A percentile compares a stretch with the other conserved stretches of the same genome.
These are phyloP conservation scores for Rubroshorea leprosula DNA, from an alignment of 345 rosid genomes.

Conservation along the genomic window DNA sequence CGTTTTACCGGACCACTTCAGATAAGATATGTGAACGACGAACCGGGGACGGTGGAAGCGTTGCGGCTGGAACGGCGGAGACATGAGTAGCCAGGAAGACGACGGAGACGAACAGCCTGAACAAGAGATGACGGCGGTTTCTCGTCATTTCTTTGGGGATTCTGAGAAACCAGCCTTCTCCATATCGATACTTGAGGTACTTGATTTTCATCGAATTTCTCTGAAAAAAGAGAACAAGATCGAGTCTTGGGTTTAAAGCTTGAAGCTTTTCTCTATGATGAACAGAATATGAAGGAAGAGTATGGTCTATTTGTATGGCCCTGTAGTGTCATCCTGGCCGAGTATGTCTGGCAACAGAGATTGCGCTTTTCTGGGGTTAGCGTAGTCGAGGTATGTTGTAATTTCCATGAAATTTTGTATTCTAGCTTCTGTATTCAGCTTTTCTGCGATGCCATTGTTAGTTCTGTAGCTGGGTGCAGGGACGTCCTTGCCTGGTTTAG, in stretches of 20 bases:
- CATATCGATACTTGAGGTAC: slow-evolving; percentile 69
- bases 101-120: slow-evolving; percentile 7
- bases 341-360: slow-evolving; percentile 87
- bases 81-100: slow-evolving; percentile 2
- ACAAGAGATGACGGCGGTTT: slow-evolving; percentile 37
- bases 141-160: slow-evolving; percentile 47
- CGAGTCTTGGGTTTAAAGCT: neutral
- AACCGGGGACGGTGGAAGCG: neutral
- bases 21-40: neutral
- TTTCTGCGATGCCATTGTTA: neutral
- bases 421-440: neutral
- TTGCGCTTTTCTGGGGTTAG: slow-evolving; percentile 44
- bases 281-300: slow-evolving; percentile 79
- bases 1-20: no score
- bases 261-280: neutral
- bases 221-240: neutral
- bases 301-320: slow-evolving; percentile 92
- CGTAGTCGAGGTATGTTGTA: slow-evolving; percentile 54
- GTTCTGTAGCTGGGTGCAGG: slow-evolving; percentile 76
- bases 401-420: neutral
- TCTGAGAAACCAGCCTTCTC: slow-evolving; percentile 40
- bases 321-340: slow-evolving; percentile 75
- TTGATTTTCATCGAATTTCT: neutral
- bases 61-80: neutral
- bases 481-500: slow-evolving; percentile 67